Evolutionary conservation across 148 eudicot genomes (phyloP).

Genomic region (Camellia sinensis): DNA sequence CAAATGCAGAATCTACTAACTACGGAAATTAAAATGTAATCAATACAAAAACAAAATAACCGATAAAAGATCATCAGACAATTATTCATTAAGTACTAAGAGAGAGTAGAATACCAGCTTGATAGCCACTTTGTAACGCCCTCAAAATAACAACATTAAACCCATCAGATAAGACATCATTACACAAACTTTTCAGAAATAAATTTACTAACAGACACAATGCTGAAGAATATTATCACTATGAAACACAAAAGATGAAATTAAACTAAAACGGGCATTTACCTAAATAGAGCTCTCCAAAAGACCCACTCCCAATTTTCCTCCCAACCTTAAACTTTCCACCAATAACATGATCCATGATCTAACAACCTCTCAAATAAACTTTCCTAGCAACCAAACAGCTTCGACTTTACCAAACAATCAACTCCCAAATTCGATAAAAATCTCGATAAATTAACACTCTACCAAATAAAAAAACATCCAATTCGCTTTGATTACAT

Average conservation of each 20-base stretch:
- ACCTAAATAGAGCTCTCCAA: constrained; percentile 92
- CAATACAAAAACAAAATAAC: background rate
- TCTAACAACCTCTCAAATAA: constrained; percentile 21
- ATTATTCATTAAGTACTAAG: constrained; percentile 2
- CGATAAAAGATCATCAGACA: background rate
- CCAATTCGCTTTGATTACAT: background rate
- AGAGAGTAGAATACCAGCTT: constrained; percentile 53
- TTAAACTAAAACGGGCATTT: constrained; percentile 1
- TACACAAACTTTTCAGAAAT: constrained; percentile 18
- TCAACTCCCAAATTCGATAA: constrained; percentile 4
- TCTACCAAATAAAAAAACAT: background rate
- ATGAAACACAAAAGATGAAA: background rate
- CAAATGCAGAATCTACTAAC: background rate
- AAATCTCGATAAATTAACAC: constrained; percentile 6
- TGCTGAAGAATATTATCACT: background rate
- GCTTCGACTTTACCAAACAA: constrained; percentile 2
- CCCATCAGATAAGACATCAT: too few species aligned
- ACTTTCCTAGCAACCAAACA: background rate
- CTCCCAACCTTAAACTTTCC: constrained; percentile 78
- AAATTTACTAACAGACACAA: constrained; percentile 9
- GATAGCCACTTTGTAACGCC: constrained; percentile 87
- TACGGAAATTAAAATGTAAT: background rate
- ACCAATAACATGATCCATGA: constrained; percentile 76
- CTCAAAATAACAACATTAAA: too few species aligned
- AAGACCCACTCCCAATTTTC: constrained; percentile 92